Evolutionary conservation across 352 stramenopile genomes (phyloP), one percentile per base, ranked within the genome.

Genomic region (Phytophthora vignae): DNA sequence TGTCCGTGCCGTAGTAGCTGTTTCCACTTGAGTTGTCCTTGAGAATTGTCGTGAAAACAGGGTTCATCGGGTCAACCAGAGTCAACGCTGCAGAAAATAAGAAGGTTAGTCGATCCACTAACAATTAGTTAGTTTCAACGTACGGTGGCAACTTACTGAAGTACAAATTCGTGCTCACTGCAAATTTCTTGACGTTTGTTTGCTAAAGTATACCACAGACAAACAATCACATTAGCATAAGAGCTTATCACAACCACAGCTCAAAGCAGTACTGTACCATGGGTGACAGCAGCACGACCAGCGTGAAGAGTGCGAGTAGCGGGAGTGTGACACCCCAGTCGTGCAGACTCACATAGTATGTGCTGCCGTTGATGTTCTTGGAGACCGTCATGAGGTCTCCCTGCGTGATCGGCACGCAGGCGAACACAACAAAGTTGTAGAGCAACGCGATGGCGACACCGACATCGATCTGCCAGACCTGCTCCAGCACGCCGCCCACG

Each of bases 181-280:
- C 84, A 48, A 92, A 95, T 58, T 91, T 93, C 65, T 95, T 91
- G 7, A 90, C 82, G 38, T 92, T 95, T 15, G 46, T 71, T 79
- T 90, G 74, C 77, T 87, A 22, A 2, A 67, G 44, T 33, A 17
- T 44, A 4, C 36, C 48, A 22, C 4, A 49, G 22, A 21, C 49
- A 38, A 54, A 55, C 3, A 58, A 48, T 57, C 42, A 19, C 14
- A 8, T 71, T 53, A 69, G 38, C 2, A 49, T 8, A 21, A 33
- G 38, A 57, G 11, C 15, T 33, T 33, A 33, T 14, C 4, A 19
- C 3, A 33, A 33, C 8, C 33, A 55, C 9, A 19, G 25, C 29
- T 31, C 6, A 36, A 54, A 15, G n/a, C 29, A 27, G 29, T 33
- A 33, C 71, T 60, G 40, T 71, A 87, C 83, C 60, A 93, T 81